Evolutionary conservation across 768 basidiomycete species (phyloP).

Genomic region (Boletus speciosus): DNA sequence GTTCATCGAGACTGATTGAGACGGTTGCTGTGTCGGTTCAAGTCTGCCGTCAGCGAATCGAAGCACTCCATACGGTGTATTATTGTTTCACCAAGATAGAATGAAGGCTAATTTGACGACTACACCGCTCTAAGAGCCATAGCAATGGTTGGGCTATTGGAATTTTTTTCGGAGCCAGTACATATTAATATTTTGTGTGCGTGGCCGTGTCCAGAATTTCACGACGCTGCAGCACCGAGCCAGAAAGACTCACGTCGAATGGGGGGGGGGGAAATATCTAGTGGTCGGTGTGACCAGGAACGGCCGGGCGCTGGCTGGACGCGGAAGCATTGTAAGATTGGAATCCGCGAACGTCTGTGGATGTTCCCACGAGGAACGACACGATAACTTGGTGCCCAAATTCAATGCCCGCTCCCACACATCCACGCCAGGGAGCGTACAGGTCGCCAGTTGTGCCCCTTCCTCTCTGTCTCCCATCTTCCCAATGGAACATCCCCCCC

Average conservation of each 20-base stretch:
- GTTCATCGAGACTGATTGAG: not conserved
- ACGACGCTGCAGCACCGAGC: too few relatives aligned
- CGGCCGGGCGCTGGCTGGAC: slow-evolving; percentile 30
- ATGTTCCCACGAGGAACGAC: slow-evolving; percentile 34
- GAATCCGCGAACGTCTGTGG: slow-evolving; percentile 33
- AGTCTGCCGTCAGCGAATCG: slow-evolving; percentile 17
- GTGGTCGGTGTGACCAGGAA: slow-evolving; percentile 8
- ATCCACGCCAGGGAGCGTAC: slow-evolving; percentile 29
- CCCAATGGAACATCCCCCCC: slow-evolving; percentile 37
- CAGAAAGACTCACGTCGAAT: too few relatives aligned
- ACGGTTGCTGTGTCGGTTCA: slow-evolving; percentile 9
- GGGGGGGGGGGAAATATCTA: too few relatives aligned
- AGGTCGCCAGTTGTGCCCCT: slow-evolving; percentile 7
- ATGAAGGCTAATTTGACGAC: slow-evolving; percentile 14
- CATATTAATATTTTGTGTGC: too few relatives aligned
- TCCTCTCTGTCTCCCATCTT: slow-evolving; percentile 38
- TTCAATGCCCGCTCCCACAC: slow-evolving; percentile 41
- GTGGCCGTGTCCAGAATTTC: too few relatives aligned
- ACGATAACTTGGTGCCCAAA: slow-evolving; percentile 40
- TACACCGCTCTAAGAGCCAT: slow-evolving; percentile 3
- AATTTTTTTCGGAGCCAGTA: too few relatives aligned
- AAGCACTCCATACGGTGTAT: not conserved
- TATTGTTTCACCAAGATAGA: slow-evolving; percentile 14
- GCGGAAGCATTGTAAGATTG: slow-evolving; percentile 32
- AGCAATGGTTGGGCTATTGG: too few relatives aligned